Evolutionary conservation across 2,329 filamentous ascomycete species (phyloP).

Genomic region (Pleoardoris graminearum): DNA sequence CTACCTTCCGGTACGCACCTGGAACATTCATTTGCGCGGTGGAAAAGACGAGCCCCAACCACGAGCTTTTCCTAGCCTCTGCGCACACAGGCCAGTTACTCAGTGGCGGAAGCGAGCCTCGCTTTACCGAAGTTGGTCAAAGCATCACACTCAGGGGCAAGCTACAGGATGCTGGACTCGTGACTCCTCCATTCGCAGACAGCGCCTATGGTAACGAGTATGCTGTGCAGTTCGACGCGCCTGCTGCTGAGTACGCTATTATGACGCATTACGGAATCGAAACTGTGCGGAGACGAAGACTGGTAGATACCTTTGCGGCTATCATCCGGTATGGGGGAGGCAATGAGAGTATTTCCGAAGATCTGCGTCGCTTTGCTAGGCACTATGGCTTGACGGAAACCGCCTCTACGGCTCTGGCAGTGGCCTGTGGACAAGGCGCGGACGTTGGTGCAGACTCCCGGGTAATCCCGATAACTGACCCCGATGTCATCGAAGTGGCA

Average conservation of each 20-base stretch:
- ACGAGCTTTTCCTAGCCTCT: constrained; percentile 79
- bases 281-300: constrained; percentile 76
- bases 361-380: constrained; percentile 81
- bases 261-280: constrained; percentile 91
- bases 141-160: constrained; percentile 76
- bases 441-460: constrained; percentile 75
- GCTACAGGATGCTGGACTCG: constrained; percentile 77
- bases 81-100: constrained; percentile 85
- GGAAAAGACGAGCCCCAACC: constrained; percentile 62
- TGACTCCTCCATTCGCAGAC: constrained; percentile 67
- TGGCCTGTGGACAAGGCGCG: constrained; percentile 90
- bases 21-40: constrained; percentile 92
- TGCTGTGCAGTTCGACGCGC: constrained; percentile 89
- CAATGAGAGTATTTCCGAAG: constrained; percentile 79
- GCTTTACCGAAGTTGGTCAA: constrained; percentile 77
- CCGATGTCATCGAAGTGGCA: constrained; percentile 82
- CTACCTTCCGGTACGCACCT: constrained; percentile 69
- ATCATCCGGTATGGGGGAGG: constrained; percentile 71
- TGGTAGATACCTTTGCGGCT: constrained; percentile 90
- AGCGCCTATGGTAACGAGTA: constrained; percentile 91
- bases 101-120: constrained; percentile 57
- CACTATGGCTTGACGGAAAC: constrained; percentile 88
- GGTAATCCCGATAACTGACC: constrained; percentile 72
- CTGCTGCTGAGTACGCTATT: constrained; percentile 81
- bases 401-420: constrained; percentile 85